phyloP scores from a whole-genome alignment of 495 filamentous ascomycete genomes.

The Aspergillus avenaceus region DNA sequence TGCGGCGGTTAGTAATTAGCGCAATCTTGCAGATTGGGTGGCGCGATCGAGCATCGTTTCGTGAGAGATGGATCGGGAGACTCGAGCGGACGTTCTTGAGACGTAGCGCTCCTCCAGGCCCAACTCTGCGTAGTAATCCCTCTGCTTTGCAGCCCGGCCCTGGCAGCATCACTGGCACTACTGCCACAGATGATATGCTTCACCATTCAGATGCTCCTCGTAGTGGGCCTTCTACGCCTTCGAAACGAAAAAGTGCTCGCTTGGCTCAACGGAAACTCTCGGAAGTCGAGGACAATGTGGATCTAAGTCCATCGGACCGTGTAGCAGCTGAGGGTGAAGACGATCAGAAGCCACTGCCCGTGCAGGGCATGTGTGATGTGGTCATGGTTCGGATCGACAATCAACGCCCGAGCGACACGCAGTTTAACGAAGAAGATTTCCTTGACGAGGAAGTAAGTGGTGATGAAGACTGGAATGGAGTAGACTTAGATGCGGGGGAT shows the following conservation, averaged over 20 bases:
- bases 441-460: slow-evolving; percentile 64
- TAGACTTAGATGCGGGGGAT: slow-evolving; percentile 23
- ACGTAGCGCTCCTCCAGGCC: slow-evolving; percentile 45
- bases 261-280: slow-evolving; percentile 28
- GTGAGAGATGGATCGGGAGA: slow-evolving; percentile 65
- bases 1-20: slow-evolving; percentile 65
- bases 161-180: background rate
- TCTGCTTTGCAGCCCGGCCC: slow-evolving; percentile 7
- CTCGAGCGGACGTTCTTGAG: slow-evolving; percentile 64
- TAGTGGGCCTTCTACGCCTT: slow-evolving; percentile 20
- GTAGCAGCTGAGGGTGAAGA: slow-evolving; percentile 9
- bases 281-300: slow-evolving; percentile 12
- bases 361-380: slow-evolving; percentile 75
- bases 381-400: slow-evolving; percentile 84
- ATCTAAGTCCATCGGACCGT: background rate
- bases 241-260: slow-evolving; percentile 40
- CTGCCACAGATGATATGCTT: background rate
- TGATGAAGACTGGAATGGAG: slow-evolving; percentile 76
- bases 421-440: slow-evolving; percentile 74
- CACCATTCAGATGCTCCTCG: slow-evolving; percentile 6
- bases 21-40: slow-evolving; percentile 71
- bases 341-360: slow-evolving; percentile 25
- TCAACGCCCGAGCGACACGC: slow-evolving; percentile 68
- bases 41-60: slow-evolving; percentile 70
- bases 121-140: slow-evolving; percentile 22